phyloP scores from a whole-genome alignment of 2,329 filamentous ascomycete species.

The Podosphaera leucotricha region DNA sequence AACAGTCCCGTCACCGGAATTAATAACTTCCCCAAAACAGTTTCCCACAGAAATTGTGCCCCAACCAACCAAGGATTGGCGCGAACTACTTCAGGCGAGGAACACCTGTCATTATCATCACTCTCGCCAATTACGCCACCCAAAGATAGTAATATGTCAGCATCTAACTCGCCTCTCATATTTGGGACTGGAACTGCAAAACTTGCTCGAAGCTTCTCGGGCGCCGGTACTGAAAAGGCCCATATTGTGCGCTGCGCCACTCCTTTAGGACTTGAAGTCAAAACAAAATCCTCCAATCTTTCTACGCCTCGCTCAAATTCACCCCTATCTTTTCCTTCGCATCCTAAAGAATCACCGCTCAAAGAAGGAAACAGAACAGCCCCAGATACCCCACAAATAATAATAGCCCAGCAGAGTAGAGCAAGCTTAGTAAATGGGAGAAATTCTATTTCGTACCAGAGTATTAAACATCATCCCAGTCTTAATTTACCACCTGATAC shows the following conservation, averaged over 20 bases:
- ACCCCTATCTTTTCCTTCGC: neutral
- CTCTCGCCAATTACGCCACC: neutral
- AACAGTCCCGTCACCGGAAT: neutral
- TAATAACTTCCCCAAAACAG: neutral
- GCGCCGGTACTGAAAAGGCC: neutral
- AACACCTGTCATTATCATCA: neutral
- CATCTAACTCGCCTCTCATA: constrained; percentile 1
- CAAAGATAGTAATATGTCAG: neutral
- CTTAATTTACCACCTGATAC: neutral
- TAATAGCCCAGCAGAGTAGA: too few species aligned
- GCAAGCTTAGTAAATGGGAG: too few species aligned
- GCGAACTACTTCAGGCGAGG: neutral
- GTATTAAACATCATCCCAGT: too few species aligned
- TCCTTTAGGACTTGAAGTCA: neutral
- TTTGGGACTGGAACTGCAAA: constrained; percentile 1
- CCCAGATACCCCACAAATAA: too few species aligned
- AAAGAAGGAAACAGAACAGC: too few species aligned
- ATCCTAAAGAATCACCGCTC: neutral
- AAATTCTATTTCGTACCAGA: too few species aligned
- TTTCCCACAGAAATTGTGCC: neutral
- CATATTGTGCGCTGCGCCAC: constrained; percentile 1
- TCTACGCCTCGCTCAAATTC: neutral
- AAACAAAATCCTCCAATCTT: constrained; percentile 1
- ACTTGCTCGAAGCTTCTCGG: constrained; percentile 1
- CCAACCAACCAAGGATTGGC: neutral